A percentile compares a stretch with the other conserved stretches of the same genome.
These are phyloP conservation scores for Zarea fungicola DNA, from an alignment of 2,329 filamentous ascomycete species.

Conservation along the genomic window DNA sequence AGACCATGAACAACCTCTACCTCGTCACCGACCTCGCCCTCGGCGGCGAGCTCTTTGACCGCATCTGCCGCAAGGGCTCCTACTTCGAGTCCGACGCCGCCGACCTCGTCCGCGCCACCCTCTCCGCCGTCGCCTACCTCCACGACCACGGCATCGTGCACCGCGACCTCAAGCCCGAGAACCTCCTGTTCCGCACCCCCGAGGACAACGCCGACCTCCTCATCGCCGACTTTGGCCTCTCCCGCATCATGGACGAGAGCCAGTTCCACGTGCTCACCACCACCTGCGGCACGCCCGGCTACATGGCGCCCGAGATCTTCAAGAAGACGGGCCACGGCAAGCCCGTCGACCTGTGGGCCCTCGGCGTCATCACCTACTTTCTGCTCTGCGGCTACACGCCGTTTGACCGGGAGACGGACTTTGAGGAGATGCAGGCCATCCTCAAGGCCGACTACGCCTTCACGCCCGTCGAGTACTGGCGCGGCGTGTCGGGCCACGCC, in stretches of 20 bases:
- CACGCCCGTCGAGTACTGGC: conserved; percentile 93
- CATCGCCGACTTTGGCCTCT: conserved; percentile 95
- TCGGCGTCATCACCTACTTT: conserved; percentile 98
- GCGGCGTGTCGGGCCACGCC: conserved; percentile 77
- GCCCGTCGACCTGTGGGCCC: conserved; percentile 96
- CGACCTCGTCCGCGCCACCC: conserved; percentile 86
- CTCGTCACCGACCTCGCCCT: conserved; percentile 95
- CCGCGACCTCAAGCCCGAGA: conserved; percentile 95
- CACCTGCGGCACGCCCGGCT: conserved; percentile 94
- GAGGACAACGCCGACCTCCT: conserved; percentile 96
- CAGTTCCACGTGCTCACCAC: conserved; percentile 97
- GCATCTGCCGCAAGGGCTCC: conserved; percentile 96
- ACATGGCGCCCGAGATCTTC: conserved; percentile 99
- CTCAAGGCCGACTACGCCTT: conserved; percentile 95
- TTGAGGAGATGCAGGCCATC: conserved; percentile 99
- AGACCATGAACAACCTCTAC: conserved; percentile 99
- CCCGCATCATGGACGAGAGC: conserved; percentile 97
- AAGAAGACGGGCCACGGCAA: conserved; percentile 98
- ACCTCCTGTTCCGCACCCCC: conserved; percentile 90
- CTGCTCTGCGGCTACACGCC: conserved; percentile 96
- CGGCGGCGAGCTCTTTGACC: conserved; percentile 94
- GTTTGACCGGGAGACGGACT: conserved; percentile 93
- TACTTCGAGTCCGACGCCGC: conserved; percentile 98
- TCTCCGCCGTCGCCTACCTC: conserved; percentile 96
- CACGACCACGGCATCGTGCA: conserved; percentile 99